Percentiles rank a stretch among this genome's conserved stretches.
phyloP scores from a whole-genome alignment of 2,329 filamentous ascomycete species.

The Simplicillium sp. region DNA sequence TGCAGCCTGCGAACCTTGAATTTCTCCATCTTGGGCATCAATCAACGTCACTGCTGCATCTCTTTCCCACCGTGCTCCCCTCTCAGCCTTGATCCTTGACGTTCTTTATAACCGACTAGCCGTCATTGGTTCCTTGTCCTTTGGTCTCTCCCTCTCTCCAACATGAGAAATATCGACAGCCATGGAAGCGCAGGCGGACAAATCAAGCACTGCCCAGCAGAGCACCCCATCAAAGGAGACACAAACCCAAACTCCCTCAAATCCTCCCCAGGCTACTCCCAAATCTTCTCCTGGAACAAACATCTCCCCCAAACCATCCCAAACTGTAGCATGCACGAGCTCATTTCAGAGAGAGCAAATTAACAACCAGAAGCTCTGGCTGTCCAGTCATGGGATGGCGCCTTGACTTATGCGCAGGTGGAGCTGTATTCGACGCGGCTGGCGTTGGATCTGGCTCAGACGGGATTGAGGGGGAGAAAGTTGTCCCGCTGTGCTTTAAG shows the following conservation, averaged over 20 bases:
- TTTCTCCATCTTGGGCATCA: too few species aligned
- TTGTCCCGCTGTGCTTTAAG: conserved; percentile 40
- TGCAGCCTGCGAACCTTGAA: too few species aligned
- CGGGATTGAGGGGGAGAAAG: conserved; percentile 30
- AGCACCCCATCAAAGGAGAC: not conserved
- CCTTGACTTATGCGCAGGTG: conserved; percentile 34
- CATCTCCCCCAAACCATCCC: conserved; percentile 27
- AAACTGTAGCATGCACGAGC: conserved; percentile 36
- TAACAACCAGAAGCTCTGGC: conserved; percentile 28
- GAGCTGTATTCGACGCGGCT: conserved; percentile 30
- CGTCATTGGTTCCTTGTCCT: too few species aligned
- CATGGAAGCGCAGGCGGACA: conserved; percentile 9
- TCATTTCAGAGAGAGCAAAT: conserved; percentile 28
- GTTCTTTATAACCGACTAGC: too few species aligned
- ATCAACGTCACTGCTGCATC: too few species aligned
- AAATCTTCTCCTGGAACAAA: conserved; percentile 37
- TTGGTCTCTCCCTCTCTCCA: not conserved
- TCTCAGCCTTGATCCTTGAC: too few species aligned
- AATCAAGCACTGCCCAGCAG: conserved; percentile 1
- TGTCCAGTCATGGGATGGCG: conserved; percentile 40
- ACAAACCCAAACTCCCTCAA: not conserved
- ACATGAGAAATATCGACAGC: conserved; percentile 9
- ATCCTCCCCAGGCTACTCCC: conserved; percentile 6
- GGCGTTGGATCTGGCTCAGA: conserved; percentile 25
- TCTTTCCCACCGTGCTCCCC: too few species aligned